Conservation (phyloP, 805 yeast species). For the Nakazawaea molendinolei region DNA sequence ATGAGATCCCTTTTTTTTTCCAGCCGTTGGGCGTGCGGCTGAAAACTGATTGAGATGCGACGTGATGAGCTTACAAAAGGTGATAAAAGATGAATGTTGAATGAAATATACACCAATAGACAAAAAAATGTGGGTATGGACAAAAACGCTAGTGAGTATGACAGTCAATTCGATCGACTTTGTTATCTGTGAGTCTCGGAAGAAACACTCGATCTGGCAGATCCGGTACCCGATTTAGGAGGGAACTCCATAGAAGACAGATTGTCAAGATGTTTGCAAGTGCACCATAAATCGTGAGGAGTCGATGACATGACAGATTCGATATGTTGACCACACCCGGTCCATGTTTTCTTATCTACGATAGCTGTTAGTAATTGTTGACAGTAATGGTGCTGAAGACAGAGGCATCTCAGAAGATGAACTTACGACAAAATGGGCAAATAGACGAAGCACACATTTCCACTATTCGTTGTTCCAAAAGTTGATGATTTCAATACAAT, state of each 20-base stretch:
- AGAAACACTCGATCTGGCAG: conserved; percentile 31
- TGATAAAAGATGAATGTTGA: too few species aligned
- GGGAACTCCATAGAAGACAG: conserved; percentile 38
- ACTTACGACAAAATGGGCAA: conserved; percentile 28
- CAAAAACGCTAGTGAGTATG: too few species aligned
- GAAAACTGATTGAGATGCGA: too few species aligned
- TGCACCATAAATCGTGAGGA: conserved; percentile 38
- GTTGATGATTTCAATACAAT: conserved; percentile 1
- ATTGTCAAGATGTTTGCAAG: conserved; percentile 41
- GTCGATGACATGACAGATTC: conserved; percentile 47
- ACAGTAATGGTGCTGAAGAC: not conserved
- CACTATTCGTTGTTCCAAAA: conserved; percentile 12
- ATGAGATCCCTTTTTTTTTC: too few species aligned
- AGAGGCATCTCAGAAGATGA: not conserved
- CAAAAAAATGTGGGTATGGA: too few species aligned
- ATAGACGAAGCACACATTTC: conserved; percentile 29
- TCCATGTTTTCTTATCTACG: conserved; percentile 49
- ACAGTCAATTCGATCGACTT: not conserved
- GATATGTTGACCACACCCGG: conserved; percentile 57
- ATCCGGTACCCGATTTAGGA: conserved; percentile 60
- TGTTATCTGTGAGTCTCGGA: conserved; percentile 13
- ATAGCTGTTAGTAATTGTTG: not conserved
- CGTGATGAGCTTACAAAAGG: too few species aligned
- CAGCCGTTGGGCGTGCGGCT: too few species aligned
- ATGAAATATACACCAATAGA: too few species aligned